Conservation (phyloP, 352 stramenopile genomes). For the Thalassiosira allenii region DNA sequence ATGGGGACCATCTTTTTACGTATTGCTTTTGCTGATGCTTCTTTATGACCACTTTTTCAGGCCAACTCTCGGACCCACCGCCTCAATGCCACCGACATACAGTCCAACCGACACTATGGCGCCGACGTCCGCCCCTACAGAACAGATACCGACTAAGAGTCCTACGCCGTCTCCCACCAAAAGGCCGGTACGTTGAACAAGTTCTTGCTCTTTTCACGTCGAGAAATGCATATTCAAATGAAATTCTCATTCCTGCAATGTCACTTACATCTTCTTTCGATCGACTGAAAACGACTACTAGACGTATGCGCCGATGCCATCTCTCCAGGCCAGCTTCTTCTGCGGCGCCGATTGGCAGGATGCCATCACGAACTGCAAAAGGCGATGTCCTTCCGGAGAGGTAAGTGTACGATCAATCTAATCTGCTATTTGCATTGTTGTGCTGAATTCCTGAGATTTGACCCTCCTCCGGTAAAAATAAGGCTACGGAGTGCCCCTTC, state of each 20-base stretch:
- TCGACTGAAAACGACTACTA: too few relatives aligned
- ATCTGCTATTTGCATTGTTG: too few relatives aligned
- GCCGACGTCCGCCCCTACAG: conserved; percentile 32
- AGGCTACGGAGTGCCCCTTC: conserved; percentile 44
- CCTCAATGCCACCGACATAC: conserved; percentile 23
- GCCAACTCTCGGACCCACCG: too few relatives aligned
- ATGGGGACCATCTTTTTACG: conserved; percentile 2
- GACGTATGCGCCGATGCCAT: conserved; percentile 45
- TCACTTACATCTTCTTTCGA: not conserved
- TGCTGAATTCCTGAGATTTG: too few relatives aligned
- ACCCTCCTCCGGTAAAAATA: too few relatives aligned
- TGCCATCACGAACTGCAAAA: conserved; percentile 61
- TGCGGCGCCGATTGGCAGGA: conserved; percentile 59
- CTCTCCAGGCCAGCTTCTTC: conserved; percentile 43
- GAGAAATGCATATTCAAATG: not conserved
- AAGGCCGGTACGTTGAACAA: conserved; percentile 35
- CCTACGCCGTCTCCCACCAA: conserved; percentile 47
- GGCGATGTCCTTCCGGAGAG: conserved; percentile 55
- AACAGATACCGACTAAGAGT: conserved; percentile 36
- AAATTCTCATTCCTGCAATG: not conserved
- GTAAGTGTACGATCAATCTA: too few relatives aligned
- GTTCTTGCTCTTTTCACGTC: too few relatives aligned
- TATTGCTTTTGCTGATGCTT: too few relatives aligned
- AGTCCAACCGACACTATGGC: conserved; percentile 9
- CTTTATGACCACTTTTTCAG: too few relatives aligned